Base-by-base conservation (phyloP, 495 filamentous ascomycete species). In the Podospora conica region DNA sequence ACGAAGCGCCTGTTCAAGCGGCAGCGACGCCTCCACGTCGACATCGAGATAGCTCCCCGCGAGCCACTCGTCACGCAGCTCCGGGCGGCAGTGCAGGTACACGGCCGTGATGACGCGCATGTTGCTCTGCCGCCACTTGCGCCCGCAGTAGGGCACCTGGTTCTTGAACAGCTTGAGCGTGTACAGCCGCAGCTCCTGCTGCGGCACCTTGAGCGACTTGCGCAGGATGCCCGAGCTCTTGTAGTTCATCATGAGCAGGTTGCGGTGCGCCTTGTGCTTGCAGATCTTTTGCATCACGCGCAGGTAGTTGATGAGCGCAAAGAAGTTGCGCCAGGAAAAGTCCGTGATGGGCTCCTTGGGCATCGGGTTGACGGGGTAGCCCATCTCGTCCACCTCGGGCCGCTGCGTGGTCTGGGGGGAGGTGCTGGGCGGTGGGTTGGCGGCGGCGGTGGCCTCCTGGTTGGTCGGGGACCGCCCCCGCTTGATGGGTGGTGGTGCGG, bases 101-200 rank as follows among this genome's bases (percentile, higher is more conserved):
- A 98, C 90, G 21, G 92, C 93, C 0, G 95, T 98, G 74, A 98
- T 98, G 69, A 98, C 93, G 60, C 93, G 89, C 95, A 98, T 98
- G 75, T 98, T 97, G 63, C 87, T 87, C 80, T 98, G 95, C 20
- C 95, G 87, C 95, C 95, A 98, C 79, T 98, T 98, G 15, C 95
- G 88, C 21, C 95, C 94, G 76, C 95, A 98, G 79, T 96, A 98
- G 15, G 95, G 95, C 1, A 98, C 95, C 73, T 98, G 96, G 64
- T 90, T 92, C 76, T 98, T 98, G 87, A 97, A 97, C 0, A 98
- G 85, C 74, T 98, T 98, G 71, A 98, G 87, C 9, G 94, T 96
- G 79, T 97, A 97, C 27, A 94, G 87, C 9, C 96, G 89, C 21
- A 98, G 84, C 66, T 92, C 82, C 0, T 86, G 89, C 72, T 98